phyloP scores from a whole-genome alignment of 305 asterid species.

The Plantago coronopus region DNA sequence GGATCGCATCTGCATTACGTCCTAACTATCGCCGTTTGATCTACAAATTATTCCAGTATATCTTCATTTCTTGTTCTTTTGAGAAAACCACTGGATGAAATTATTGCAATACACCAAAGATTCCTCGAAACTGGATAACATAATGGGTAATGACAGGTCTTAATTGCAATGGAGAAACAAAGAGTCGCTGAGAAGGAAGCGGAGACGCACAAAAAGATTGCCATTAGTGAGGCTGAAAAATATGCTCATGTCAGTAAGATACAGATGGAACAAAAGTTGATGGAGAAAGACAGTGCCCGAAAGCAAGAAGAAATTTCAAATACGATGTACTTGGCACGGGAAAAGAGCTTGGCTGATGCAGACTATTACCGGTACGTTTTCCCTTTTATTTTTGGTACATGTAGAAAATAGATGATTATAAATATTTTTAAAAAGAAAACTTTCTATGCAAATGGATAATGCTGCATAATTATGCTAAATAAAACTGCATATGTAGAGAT shows the following conservation, averaged over 20 bases:
- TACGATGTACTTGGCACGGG: slow-evolving; percentile 84
- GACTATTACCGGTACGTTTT: slow-evolving; percentile 62
- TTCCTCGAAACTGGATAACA: slow-evolving; percentile 6
- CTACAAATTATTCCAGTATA: neutral
- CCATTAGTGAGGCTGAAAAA: slow-evolving; percentile 92
- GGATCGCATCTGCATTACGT: too few relatives aligned
- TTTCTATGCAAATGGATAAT: slow-evolving; percentile 1
- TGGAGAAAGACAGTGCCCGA: slow-evolving; percentile 88
- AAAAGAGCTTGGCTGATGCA: slow-evolving; percentile 97
- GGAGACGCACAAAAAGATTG: slow-evolving; percentile 87
- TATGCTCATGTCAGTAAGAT: slow-evolving; percentile 87
- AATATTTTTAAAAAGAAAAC: neutral
- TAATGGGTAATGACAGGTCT: slow-evolving; percentile 44
- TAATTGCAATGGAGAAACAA: slow-evolving; percentile 90
- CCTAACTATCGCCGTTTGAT: neutral
- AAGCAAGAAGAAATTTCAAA: slow-evolving; percentile 91
- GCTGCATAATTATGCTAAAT: neutral
- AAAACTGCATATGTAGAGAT: neutral
- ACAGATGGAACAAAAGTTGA: slow-evolving; percentile 89
- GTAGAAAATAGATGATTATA: neutral
- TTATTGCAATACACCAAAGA: neutral
- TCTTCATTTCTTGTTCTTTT: slow-evolving; percentile 2
- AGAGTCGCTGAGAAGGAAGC: slow-evolving; percentile 97
- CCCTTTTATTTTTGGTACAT: slow-evolving; percentile 9
- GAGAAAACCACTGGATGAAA: slow-evolving; percentile 10